Conservation (phyloP, 192 early-diverging fungal genomes). For the Helicostylum pulchrum region DNA sequence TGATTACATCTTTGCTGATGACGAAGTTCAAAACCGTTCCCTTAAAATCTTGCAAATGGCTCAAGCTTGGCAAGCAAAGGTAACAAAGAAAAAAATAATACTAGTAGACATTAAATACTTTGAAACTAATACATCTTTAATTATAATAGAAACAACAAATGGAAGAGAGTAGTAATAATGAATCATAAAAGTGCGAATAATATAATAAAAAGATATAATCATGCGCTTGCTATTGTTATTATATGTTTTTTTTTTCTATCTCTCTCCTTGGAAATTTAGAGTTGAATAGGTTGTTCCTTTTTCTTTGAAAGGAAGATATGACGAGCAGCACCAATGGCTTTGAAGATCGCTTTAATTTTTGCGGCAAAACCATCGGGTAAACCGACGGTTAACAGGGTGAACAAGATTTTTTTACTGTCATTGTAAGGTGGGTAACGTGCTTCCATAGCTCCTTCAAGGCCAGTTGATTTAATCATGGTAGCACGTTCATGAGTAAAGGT, state of each 20-base stretch:
- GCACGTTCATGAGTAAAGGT: slow-evolving; percentile 65
- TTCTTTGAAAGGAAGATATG: slow-evolving; percentile 3
- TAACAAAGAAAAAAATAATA: slow-evolving; percentile 2
- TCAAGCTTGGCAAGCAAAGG: slow-evolving; percentile 69
- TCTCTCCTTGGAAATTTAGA: too few relatives aligned
- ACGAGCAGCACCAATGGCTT: neutral
- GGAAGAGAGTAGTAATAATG: neutral
- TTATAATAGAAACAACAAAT: slow-evolving; percentile 6
- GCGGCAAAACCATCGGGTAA: neutral
- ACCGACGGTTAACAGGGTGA: neutral
- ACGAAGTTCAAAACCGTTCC: slow-evolving; percentile 79
- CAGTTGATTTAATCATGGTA: slow-evolving; percentile 8
- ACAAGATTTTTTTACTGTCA: neutral
- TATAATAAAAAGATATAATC: slow-evolving; percentile 6
- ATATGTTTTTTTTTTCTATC: too few relatives aligned
- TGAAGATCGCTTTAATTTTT: slow-evolving; percentile 3
- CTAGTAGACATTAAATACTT: too few relatives aligned
- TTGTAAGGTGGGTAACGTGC: slow-evolving; percentile 3
- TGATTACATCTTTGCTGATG: slow-evolving; percentile 98
- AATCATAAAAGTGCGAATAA: slow-evolving; percentile 9
- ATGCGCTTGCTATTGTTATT: too few relatives aligned
- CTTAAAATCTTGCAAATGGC: slow-evolving; percentile 92
- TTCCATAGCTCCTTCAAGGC: slow-evolving; percentile 7
- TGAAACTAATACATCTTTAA: neutral
- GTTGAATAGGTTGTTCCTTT: too few relatives aligned